A percentile compares a stretch with the other conserved stretches of the same genome.
Conservation (phyloP, 768 basidiomycete species). For the Mycena crocata region DNA sequence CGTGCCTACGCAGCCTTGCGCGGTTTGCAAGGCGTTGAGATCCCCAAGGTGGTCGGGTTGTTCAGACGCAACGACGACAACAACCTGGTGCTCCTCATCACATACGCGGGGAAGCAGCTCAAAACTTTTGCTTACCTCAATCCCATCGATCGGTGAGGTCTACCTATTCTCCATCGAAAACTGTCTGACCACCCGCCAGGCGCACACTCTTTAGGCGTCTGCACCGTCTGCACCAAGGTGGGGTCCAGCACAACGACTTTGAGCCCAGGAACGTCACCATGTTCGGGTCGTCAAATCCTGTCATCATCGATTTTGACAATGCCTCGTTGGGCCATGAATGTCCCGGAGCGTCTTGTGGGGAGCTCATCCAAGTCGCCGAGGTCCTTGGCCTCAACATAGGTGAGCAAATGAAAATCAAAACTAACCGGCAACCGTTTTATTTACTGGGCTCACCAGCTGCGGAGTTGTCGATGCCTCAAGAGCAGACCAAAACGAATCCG, state of each 20-base stretch:
- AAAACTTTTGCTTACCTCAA: background rate
- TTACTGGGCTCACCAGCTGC: slow-evolving; percentile 2
- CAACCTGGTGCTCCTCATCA: background rate
- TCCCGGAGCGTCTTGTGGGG: slow-evolving; percentile 3
- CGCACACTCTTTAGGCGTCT: slow-evolving; percentile 9
- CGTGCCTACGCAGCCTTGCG: slow-evolving; percentile 1
- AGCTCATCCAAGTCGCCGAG: slow-evolving; percentile 10
- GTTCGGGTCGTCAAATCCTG: background rate
- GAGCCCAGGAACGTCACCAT: slow-evolving; percentile 13
- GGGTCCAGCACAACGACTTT: slow-evolving; percentile 15
- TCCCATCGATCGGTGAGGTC: background rate
- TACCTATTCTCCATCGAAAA: background rate
- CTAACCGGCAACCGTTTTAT: background rate
- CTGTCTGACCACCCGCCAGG: background rate
- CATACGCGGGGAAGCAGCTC: background rate
- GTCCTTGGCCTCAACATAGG: background rate
- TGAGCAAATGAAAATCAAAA: background rate
- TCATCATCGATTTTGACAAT: slow-evolving; percentile 17
- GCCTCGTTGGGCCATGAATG: slow-evolving; percentile 8
- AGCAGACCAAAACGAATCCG: background rate
- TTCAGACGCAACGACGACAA: slow-evolving; percentile 1
- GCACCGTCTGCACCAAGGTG: background rate
- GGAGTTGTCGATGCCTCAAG: background rate
- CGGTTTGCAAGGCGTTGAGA: slow-evolving; percentile 4
- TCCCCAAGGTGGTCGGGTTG: slow-evolving; percentile 11